Percentiles rank a stretch among this genome's conserved stretches.
Conservation (phyloP, 129 eudicot species). For the Flaveria bidentis region DNA sequence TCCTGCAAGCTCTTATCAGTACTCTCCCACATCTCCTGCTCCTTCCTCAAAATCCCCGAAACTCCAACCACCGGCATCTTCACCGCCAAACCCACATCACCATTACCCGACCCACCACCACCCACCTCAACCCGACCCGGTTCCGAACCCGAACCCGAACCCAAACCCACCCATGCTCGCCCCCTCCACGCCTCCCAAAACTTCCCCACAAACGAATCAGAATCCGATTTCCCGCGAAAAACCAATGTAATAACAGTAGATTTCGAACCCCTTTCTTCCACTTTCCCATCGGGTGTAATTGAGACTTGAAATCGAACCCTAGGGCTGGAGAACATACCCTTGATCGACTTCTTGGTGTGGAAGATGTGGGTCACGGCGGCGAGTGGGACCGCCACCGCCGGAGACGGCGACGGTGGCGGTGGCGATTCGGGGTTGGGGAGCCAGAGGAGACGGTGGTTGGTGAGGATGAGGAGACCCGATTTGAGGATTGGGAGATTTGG, state of each 20-base stretch:
- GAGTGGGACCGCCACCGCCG: conserved; percentile 52
- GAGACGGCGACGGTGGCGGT: conserved; percentile 13
- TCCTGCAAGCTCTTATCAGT: conserved; percentile 99
- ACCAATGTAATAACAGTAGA: conserved; percentile 54
- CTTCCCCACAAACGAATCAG: conserved; percentile 65
- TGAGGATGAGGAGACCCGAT: conserved; percentile 68
- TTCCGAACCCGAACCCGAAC: conserved; percentile 20
- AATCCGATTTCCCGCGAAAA: conserved; percentile 70
- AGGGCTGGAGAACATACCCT: conserved; percentile 82
- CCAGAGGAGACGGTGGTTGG: conserved; percentile 85
- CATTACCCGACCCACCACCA: conserved; percentile 32
- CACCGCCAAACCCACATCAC: conserved; percentile 39
- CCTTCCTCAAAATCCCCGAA: conserved; percentile 87
- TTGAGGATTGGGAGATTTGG: conserved; percentile 49
- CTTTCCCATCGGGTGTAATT: conserved; percentile 35
- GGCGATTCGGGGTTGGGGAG: conserved; percentile 41
- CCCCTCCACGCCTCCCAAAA: conserved; percentile 87
- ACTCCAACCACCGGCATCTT: conserved; percentile 88
- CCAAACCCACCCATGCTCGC: conserved; percentile 60
- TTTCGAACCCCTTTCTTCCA: conserved; percentile 36
- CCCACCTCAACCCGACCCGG: conserved; percentile 27
- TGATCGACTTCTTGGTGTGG: conserved; percentile 64
- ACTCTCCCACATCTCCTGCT: conserved; percentile 99
- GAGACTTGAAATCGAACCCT: conserved; percentile 73
- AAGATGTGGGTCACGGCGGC: conserved; percentile 62